Percentiles rank a stretch among this genome's conserved stretches.
These are phyloP conservation scores for Penicillium soppii DNA, from an alignment of 495 filamentous ascomycete genomes.

Conservation along the genomic window DNA sequence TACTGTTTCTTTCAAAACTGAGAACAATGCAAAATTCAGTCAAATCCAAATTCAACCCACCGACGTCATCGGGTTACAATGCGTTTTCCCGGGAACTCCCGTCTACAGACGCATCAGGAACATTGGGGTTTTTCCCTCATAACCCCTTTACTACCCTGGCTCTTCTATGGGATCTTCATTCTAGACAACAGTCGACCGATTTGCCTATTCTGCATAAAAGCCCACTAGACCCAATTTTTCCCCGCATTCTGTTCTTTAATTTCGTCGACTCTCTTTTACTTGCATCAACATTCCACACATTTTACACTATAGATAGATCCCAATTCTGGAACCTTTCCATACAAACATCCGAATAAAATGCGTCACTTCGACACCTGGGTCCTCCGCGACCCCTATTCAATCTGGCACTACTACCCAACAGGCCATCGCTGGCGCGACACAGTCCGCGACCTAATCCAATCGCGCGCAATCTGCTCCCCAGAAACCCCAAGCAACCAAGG, in stretches of 20 bases:
- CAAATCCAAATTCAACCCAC: not conserved
- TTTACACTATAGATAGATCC: not conserved
- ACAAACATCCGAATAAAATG: conserved; percentile 26
- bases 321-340: no score
- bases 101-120: not conserved
- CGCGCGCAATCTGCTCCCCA: conserved; percentile 41
- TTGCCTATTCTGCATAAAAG: conserved; percentile 8
- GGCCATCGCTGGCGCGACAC: conserved; percentile 43
- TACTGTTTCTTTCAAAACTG: conserved; percentile 1
- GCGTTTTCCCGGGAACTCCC: conserved; percentile 20
- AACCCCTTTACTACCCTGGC: no score
- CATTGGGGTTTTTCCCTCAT: no score
- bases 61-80: conserved; percentile 39
- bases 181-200: not conserved
- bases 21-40: not conserved
- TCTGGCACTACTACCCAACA: conserved; percentile 46
- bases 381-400: conserved; percentile 46
- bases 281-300: not conserved
- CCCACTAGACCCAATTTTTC: conserved; percentile 8
- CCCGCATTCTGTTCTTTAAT: not conserved
- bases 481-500: not conserved
- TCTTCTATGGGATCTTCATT: no score
- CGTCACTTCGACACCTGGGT: conserved; percentile 49
- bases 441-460: conserved; percentile 38
- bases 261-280: not conserved